Conservation (phyloP, 2,329 filamentous ascomycete genomes). For the Ilyonectria mors-panacis region DNA sequence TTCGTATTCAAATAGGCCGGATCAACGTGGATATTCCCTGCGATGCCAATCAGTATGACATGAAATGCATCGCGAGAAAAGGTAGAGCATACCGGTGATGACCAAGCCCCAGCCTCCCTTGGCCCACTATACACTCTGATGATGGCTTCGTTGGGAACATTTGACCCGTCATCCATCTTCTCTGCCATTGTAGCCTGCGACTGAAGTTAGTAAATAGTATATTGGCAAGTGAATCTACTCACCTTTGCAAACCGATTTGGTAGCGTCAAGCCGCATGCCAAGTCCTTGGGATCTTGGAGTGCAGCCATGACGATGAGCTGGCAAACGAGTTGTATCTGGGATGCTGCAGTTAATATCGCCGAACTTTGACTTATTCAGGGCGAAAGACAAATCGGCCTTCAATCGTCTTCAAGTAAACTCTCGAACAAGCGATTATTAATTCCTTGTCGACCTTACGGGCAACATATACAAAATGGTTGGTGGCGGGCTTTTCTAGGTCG, state of each 20-base stretch:
- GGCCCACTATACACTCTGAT: not conserved
- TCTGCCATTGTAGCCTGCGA: not conserved
- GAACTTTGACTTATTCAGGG: too few relatives aligned
- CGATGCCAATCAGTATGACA: not conserved
- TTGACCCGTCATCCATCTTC: not conserved
- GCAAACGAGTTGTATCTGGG: too few relatives aligned
- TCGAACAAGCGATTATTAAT: too few relatives aligned
- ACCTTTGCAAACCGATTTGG: not conserved
- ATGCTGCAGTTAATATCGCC: too few relatives aligned
- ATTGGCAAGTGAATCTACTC: not conserved
- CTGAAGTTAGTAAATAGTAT: not conserved
- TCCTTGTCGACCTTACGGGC: too few relatives aligned
- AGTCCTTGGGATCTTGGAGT: not conserved
- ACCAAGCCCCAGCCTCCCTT: constrained; percentile 11
- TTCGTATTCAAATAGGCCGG: not conserved
- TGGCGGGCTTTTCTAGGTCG: too few relatives aligned
- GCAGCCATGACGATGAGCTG: not conserved
- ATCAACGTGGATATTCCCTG: constrained; percentile 3
- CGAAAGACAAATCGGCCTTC: too few relatives aligned
- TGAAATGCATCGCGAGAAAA: not conserved
- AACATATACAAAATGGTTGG: too few relatives aligned
- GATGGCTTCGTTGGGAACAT: not conserved
- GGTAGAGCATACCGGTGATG: not conserved
- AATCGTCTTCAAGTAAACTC: too few relatives aligned
- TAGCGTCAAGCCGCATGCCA: not conserved